Evolutionary conservation across 495 filamentous ascomycete species (phyloP), one percentile per base, ranked within the genome.

Genomic region (Xylaria scruposa): DNA sequence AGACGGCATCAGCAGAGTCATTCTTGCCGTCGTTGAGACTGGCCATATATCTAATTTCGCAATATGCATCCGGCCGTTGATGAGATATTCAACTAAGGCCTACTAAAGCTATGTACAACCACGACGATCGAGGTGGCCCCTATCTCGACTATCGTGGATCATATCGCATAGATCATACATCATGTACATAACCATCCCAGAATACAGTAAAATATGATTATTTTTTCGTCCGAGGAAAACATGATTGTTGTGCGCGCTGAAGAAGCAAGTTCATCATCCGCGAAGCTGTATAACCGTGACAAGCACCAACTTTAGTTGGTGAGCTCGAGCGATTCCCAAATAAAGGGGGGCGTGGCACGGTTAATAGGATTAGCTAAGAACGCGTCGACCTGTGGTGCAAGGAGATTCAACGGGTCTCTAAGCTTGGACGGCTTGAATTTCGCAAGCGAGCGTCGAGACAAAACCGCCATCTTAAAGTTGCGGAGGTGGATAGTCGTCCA

Each of bases 381-480:
- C 38, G 29, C 15, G 13, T 54, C 24, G 17, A 29, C 0, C 12
- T 21, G n/a, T 29, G 68, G 68, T n/a, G 47, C 47, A 9, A 51
- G 61, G 65, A 78, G 70, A 19, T 24, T 51, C 51, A 58, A 5
- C 19, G 76, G 71, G 60, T 70, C 42, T 4, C 0, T 31, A 10
- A 73, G 47, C 24, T 40, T 58, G 53, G 58, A 21, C 9, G 71
- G 58, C 51, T 71, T 62, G 33, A 72, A 54, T 26, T 47, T 59
- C 3, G 51, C 67, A 15, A 78, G 65, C 36, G 77, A 75, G 26
- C 70, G 64, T 8, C 47, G 44, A 0, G 69, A 72, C 0, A 56
- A 0, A 3, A 68, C 19, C 8, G 29, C 38, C 12, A 59, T 1
- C 46, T 70, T 71, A 40, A 6, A 44, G 19, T 2, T n/a, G 3